Base-by-base conservation (phyloP, 169 alveolate species). In the Cryptosporidium meleagridis region DNA sequence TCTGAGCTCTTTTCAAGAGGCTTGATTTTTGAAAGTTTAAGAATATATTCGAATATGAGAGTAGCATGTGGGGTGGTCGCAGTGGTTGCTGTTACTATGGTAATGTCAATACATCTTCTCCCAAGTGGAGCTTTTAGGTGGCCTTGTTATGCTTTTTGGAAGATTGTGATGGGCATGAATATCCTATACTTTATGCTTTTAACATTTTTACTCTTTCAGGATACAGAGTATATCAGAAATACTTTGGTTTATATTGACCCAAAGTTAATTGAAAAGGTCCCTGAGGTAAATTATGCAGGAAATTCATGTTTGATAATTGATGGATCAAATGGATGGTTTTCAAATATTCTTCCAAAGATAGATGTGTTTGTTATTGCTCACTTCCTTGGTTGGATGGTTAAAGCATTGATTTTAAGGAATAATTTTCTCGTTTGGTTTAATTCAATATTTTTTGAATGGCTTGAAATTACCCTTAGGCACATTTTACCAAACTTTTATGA, bases 401-500 rank as follows among this genome's bases (percentile, higher is more conserved):
- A 96, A 91, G 94, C 96, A 93, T 72, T 95, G 89, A 95, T 96
- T 29, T 70, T 95, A 14, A 92, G 98, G 87, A 97, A 96, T 72
- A 85, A 92, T n/a, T 91, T 91, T 53, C 72, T 95, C 3, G 89
- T 95, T 70, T 94, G 96, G 97, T 51, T 94, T 35, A 84, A 93
- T 85, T 92, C 96, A 16, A 75, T 95, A 31, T 85, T 92, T 3
- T 96, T 95, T 91, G 98, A 96, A 80, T 91, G 94, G 58, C 68
- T 95, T 61, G 98, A 96, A 92, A 93, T 96, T 23, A 93, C 97
- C 21, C 94, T 96, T 86, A 86, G 96, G 84, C 97, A 96, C 75
- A 93, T 96, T 92, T 92, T 96, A 39, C 97, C 98, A 45, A 96
- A 96, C 70, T 96, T 96, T 93, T 93, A 93, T 91, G 98, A 96